Base-by-base conservation (phyloP, 768 basidiomycete genomes). In the Auricularia sp. region DNA sequence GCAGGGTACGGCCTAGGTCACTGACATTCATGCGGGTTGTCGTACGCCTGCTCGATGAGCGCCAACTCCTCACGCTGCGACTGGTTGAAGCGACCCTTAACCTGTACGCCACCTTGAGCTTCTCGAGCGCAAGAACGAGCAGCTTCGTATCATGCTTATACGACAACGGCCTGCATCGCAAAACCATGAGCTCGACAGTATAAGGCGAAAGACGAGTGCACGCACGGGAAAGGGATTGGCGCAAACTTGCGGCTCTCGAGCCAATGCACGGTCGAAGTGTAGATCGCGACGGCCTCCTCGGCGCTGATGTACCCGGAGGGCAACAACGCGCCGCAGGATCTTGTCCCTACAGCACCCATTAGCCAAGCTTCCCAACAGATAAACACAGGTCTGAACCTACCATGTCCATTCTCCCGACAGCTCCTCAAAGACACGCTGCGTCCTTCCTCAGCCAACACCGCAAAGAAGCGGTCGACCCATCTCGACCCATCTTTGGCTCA, bases 131-230 rank as follows among this genome's bases (percentile, higher is more conserved):
- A 39, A 99, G 81, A 6, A 99, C 96, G 44, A 99, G 83, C 42
- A 99, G 81, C 76, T 98, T 98, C 21, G 97, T 99, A 75, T 99
- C 97, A 71, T 99, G 97, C 78, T 98, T 98, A 78, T 99, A 99
- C 33, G 94, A 97, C 36, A 99, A 79, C 2, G 96, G 97, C 1
- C 89, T 90, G 66, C 4, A 63, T 23, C 44, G 62, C 35, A 54
- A 36, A 61, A n/a, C 18, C 64, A 56, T 51, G 8, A 36, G 61
- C 2, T 5, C 34, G 59, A 34, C 36, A 12, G 23, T n/a, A n/a
- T n/a, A n/a, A n/a, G n/a, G n/a, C n/a, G 23, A 54, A 33, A 4
- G 43, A n/a, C 42, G 29, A 18, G 18, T 42, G 39, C 8, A 75
- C 87, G 71, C 72, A 90, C 81, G 97, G 97, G 87, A 99, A 99